These are phyloP conservation scores for Alternaria sp. DNA, from an alignment of 2,329 filamentous ascomycete species.

Conservation along the genomic window DNA sequence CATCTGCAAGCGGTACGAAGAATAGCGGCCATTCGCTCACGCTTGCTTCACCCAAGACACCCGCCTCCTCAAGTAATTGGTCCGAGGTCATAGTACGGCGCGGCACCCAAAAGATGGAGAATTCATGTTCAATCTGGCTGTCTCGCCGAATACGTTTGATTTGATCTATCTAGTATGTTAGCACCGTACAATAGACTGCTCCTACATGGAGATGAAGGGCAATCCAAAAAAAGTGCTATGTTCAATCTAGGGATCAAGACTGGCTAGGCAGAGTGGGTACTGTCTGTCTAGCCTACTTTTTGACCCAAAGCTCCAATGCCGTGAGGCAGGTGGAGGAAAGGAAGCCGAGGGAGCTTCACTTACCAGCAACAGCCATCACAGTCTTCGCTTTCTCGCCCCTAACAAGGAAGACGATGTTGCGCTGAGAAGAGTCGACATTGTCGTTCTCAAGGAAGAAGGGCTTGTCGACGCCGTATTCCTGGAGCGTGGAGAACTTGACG, in stretches of 20 bases:
- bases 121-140: conserved; percentile 90
- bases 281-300: conserved; percentile 67
- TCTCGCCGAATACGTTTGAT: conserved; percentile 88
- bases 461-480: conserved; percentile 98
- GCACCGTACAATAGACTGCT: conserved; percentile 48
- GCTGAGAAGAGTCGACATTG: conserved; percentile 92
- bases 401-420: conserved; percentile 93
- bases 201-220: conserved; percentile 30
- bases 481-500: conserved; percentile 91
- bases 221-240: conserved; percentile 33
- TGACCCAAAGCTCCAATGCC: conserved; percentile 52
- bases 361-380: conserved; percentile 87
- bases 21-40: conserved; percentile 85
- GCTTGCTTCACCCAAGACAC: conserved; percentile 89
- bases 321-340: conserved; percentile 2
- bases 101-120: conserved; percentile 95
- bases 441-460: conserved; percentile 96
- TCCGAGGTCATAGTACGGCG: conserved; percentile 90
- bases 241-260: conserved; percentile 62
- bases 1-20: conserved; percentile 90
- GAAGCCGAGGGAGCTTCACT: conserved; percentile 22
- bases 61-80: conserved; percentile 88
- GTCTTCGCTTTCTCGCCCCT: conserved; percentile 87
- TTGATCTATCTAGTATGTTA: conserved; percentile 71
- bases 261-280: conserved; percentile 61